These are phyloP conservation scores for Metschnikowia cubensis DNA, from an alignment of 805 yeast species.

Conservation along the genomic window DNA sequence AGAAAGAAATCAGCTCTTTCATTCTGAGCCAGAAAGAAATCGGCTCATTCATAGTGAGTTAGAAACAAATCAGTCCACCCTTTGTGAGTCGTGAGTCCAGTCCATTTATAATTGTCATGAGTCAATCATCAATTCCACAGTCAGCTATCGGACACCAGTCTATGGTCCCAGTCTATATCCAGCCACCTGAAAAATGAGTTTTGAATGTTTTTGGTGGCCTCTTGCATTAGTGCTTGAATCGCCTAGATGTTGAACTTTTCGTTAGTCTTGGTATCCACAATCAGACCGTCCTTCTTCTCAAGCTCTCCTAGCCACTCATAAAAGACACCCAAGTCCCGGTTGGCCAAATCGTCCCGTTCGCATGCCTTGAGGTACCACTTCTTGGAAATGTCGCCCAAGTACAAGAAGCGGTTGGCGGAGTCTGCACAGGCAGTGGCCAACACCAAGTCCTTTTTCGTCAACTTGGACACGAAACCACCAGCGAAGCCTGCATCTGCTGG, in stretches of 20 bases:
- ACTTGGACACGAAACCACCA: slow-evolving; percentile 49
- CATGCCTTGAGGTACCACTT: slow-evolving; percentile 43
- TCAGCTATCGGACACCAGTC: too few species aligned
- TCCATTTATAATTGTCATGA: too few species aligned
- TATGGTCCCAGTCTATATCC: too few species aligned
- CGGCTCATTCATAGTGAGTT: too few species aligned
- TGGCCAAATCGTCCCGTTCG: slow-evolving; percentile 37
- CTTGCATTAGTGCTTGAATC: too few species aligned
- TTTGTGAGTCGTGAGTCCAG: too few species aligned
- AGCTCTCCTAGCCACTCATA: slow-evolving; percentile 42
- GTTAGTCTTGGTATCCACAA: slow-evolving; percentile 15
- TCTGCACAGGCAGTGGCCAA: slow-evolving; percentile 39
- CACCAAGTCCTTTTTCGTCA: slow-evolving; percentile 42
- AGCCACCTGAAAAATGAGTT: too few species aligned
- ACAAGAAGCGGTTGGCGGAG: slow-evolving; percentile 32
- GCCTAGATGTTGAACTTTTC: slow-evolving; percentile 10
- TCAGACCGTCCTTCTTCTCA: slow-evolving; percentile 18
- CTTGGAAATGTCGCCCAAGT: slow-evolving; percentile 35
- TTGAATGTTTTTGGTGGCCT: too few species aligned
- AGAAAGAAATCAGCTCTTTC: too few species aligned
- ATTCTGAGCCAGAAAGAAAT: too few species aligned
- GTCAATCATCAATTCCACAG: too few species aligned
- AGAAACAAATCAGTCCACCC: too few species aligned
- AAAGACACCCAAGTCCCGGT: slow-evolving; percentile 40
- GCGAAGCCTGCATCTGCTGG: slow-evolving; percentile 45